A percentile compares a stretch with the other conserved stretches of the same genome.
Evolutionary conservation across 371 early-diverging fungal genomes (phyloP).

Genomic region (Syncephalastrum racemosum): DNA sequence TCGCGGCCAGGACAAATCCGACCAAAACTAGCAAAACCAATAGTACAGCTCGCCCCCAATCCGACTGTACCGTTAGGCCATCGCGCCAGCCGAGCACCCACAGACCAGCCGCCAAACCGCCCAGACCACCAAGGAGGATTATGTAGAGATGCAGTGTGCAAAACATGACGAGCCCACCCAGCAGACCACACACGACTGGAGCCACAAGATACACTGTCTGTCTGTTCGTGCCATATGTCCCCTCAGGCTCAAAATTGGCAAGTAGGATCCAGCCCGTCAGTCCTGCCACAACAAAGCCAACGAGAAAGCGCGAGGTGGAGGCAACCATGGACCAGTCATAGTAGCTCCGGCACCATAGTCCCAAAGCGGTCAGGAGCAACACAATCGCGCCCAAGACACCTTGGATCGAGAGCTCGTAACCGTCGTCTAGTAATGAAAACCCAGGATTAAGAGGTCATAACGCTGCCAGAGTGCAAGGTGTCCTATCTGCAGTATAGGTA

Average conservation of each 20-base stretch:
- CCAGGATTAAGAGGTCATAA: not conserved
- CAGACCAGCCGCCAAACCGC: conserved; percentile 61
- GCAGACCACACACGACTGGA: conserved; percentile 50
- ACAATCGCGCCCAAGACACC: conserved; percentile 60
- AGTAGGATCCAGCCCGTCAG: conserved; percentile 55
- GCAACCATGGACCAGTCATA: conserved; percentile 57
- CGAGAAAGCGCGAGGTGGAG: conserved; percentile 53
- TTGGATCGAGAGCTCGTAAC: conserved; percentile 50
- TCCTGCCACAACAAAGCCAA: conserved; percentile 30
- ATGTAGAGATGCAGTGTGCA: conserved; percentile 35
- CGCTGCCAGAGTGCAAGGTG: not conserved
- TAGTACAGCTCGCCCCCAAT: conserved; percentile 64
- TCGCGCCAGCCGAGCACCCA: conserved; percentile 64
- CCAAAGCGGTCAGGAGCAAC: conserved; percentile 59
- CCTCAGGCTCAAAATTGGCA: conserved; percentile 50
- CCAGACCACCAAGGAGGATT: conserved; percentile 57
- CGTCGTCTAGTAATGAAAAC: conserved; percentile 28
- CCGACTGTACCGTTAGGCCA: conserved; percentile 52
- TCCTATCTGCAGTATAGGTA: not conserved
- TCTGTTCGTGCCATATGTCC: conserved; percentile 29
- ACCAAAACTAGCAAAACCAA: conserved; percentile 55
- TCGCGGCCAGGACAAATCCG: conserved; percentile 54
- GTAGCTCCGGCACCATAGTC: conserved; percentile 65
- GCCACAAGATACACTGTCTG: conserved; percentile 53
- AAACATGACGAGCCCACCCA: conserved; percentile 57